Conservation (phyloP, 192 early-diverging fungal genomes). For the Podila minutissima region DNA sequence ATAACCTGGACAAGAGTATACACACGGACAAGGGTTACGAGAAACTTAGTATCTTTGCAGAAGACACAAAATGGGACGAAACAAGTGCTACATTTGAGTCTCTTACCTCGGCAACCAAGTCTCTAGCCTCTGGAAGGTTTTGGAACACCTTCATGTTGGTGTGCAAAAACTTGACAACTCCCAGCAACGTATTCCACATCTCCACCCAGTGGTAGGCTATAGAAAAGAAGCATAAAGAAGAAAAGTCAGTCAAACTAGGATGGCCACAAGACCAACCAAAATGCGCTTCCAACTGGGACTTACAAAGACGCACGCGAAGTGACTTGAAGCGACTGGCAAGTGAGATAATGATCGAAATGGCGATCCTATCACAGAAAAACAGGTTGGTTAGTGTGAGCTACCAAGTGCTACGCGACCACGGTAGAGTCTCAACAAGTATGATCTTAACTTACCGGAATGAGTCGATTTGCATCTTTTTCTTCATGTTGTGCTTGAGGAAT, state of each 20-base stretch:
- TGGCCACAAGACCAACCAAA: background rate
- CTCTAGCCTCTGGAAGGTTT: conserved; percentile 23
- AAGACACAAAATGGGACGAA: background rate
- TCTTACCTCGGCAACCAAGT: conserved; percentile 54
- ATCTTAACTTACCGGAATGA: conserved; percentile 51
- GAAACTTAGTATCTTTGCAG: background rate
- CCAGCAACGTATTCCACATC: conserved; percentile 61
- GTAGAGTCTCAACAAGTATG: conserved; percentile 35
- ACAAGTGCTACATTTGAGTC: background rate
- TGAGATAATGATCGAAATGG: conserved; percentile 29
- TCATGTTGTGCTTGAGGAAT: conserved; percentile 66
- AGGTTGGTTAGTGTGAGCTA: conserved; percentile 21
- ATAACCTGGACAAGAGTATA: conserved; percentile 27
- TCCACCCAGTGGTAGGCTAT: conserved; percentile 66
- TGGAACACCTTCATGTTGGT: conserved; percentile 51
- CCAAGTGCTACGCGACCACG: conserved; percentile 25
- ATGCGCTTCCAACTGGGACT: background rate
- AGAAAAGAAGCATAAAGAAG: background rate
- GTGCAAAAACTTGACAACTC: conserved; percentile 55
- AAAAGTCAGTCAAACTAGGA: background rate
- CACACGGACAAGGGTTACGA: background rate
- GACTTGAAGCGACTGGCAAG: conserved; percentile 36
- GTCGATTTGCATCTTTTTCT: conserved; percentile 61
- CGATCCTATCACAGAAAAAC: conserved; percentile 8
- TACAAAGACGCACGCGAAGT: conserved; percentile 41